Evolutionary conservation across 768 basidiomycete genomes (phyloP), one percentile per base, ranked within the genome.

Genomic region (Coprinopsis marcescibilis): DNA sequence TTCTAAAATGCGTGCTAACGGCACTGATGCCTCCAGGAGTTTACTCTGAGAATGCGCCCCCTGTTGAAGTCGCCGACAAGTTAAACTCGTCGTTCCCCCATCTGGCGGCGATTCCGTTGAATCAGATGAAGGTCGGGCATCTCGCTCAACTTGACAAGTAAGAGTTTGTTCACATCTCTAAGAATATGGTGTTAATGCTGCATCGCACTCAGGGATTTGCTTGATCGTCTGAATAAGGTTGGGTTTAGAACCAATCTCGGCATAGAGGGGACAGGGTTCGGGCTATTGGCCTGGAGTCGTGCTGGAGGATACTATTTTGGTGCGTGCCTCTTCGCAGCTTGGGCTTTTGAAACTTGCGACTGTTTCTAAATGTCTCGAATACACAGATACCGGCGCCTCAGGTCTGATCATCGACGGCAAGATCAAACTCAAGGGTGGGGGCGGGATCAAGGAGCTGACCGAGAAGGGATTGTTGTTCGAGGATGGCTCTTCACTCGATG

Each of bases 381-480:
- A n/a, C n/a, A n/a, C 40, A 80, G 79, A 81, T 53, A 74, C 75
- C 40, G 83, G 82, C 48, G 78, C 73, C 3, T 74, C 74, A 48
- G 73, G 80, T 57, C 65, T 78, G 50, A 78, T 85, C 51, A 71
- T 76, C 23, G 78, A 83, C 50, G 78, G 81, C 17, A 80, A 83
- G 59, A 83, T 86, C 65, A 83, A 84, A 59, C 64, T 86, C 52
- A 85, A 86, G 66, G 80, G 72, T 60, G 80, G 79, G 49, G 65
- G 68, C 43, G 62, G 61, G 24, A 72, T 83, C 42, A 57, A 68
- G 21, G 58, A 58, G 26, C 76, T 78, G 57, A 75, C 69, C 0
- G 57, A 66, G 50, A 63, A 56, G 1, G 71, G 73, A 3, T 55
- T 81, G 11, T 63, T 65, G 42, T 81, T 80, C 50, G 70, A 70